Percentiles rank a stretch among this genome's conserved stretches.
phyloP scores from a whole-genome alignment of 2,329 filamentous ascomycete species.

The Beauveria varroae region DNA sequence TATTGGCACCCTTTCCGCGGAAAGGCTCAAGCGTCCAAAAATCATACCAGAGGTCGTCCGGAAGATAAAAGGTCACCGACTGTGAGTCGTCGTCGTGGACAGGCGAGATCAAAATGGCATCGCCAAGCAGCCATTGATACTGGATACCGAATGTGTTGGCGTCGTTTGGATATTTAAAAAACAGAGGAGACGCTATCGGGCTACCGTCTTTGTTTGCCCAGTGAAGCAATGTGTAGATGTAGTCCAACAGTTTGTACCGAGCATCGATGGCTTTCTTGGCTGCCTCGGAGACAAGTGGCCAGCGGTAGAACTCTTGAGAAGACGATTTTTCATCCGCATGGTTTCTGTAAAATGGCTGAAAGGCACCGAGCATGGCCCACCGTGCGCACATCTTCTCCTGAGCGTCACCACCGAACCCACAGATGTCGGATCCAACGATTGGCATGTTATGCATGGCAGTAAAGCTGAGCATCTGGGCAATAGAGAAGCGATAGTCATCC shows the following conservation, averaged over 20 bases:
- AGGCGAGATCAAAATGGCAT: conserved; percentile 34
- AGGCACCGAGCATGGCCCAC: conserved; percentile 57
- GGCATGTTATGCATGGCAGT: conserved; percentile 57
- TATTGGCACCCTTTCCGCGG: not conserved
- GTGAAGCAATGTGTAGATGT: conserved; percentile 63
- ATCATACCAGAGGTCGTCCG: conserved; percentile 38
- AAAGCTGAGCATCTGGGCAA: conserved; percentile 13
- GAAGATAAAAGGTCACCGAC: conserved; percentile 36
- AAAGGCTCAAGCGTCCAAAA: conserved; percentile 32
- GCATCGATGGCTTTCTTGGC: conserved; percentile 60
- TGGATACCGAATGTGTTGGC: conserved; percentile 32
- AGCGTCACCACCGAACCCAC: conserved; percentile 59
- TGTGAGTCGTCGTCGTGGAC: conserved; percentile 33
- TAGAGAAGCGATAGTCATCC: conserved; percentile 41
- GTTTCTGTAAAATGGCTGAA: conserved; percentile 61
- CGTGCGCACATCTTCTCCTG: conserved; percentile 56
- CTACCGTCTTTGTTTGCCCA: conserved; percentile 49
- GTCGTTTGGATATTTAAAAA: conserved; percentile 55
- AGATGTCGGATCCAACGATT: conserved; percentile 63
- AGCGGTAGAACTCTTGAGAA: conserved; percentile 59
- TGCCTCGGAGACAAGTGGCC: conserved; percentile 50
- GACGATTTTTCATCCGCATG: conserved; percentile 41
- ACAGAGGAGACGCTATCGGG: conserved; percentile 59
- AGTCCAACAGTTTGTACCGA: conserved; percentile 64
- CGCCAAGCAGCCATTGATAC: conserved; percentile 39